Conservation (phyloP, 345 rosid species). For the Gossypium herbaceum region DNA sequence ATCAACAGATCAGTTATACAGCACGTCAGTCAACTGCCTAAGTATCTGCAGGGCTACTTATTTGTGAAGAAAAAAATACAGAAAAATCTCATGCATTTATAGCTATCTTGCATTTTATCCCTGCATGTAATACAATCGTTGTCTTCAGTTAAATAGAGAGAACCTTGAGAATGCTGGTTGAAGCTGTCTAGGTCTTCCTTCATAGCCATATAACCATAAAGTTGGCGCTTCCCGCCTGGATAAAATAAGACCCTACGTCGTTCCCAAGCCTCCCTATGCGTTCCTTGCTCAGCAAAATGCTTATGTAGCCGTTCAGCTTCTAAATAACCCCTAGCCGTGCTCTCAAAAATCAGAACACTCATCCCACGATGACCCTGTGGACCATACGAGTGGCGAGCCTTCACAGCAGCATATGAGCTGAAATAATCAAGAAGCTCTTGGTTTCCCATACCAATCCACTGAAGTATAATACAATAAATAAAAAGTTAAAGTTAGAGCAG, state of each 20-base stretch:
- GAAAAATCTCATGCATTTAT: neutral
- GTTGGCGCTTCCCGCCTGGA: constrained; percentile 79
- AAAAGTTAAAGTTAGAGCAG: neutral
- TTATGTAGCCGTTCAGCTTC: constrained; percentile 83
- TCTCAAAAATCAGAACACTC: constrained; percentile 78
- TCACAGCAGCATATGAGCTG: constrained; percentile 55
- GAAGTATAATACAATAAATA: constrained; percentile 18
- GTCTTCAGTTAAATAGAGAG: neutral
- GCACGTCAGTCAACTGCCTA: neutral
- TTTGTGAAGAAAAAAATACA: neutral
- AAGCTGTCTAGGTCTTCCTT: constrained; percentile 63
- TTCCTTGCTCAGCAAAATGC: constrained; percentile 69
- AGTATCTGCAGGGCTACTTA: neutral
- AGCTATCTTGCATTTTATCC: neutral
- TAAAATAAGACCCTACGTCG: constrained; percentile 30
- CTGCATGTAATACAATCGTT: neutral
- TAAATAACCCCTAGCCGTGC: constrained; percentile 59
- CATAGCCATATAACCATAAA: constrained; percentile 74
- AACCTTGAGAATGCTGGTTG: constrained; percentile 8
- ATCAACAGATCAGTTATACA: constrained; percentile 3
- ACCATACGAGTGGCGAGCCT: constrained; percentile 90
- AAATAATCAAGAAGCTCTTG: constrained; percentile 84
- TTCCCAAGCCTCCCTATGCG: constrained; percentile 74
- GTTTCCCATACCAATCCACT: constrained; percentile 99
- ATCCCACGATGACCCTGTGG: constrained; percentile 97